Percentiles rank a stretch among this genome's conserved stretches.
Evolutionary conservation across 768 basidiomycete genomes (phyloP).

Genomic region (Phaeotremella fagi): DNA sequence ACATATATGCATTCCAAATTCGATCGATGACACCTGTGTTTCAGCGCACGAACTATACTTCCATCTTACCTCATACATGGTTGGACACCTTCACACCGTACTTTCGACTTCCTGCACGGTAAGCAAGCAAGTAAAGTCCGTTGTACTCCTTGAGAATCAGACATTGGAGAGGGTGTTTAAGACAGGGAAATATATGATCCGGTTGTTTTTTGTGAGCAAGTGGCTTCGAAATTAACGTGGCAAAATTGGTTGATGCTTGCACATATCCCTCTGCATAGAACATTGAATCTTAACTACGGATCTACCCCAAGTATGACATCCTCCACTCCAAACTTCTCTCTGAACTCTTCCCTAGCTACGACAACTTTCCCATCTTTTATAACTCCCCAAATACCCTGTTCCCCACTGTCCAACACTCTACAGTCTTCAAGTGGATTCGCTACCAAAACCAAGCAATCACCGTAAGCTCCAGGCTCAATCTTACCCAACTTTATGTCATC

Average conservation of each 20-base stretch:
- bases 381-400: conserved; percentile 6
- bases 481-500: conserved; percentile 6
- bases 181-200: too few species aligned
- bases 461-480: conserved; percentile 1
- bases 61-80: background rate
- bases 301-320: background rate
- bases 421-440: conserved; percentile 9
- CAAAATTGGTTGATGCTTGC: too few species aligned
- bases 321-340: conserved; percentile 1
- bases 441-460: conserved; percentile 3
- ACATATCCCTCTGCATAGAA: too few species aligned
- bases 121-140: background rate
- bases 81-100: background rate
- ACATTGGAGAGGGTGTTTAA: too few species aligned
- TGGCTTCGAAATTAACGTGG: too few species aligned
- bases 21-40: background rate
- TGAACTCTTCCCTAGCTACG: conserved; percentile 1
- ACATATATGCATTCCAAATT: background rate
- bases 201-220: too few species aligned
- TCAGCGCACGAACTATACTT: background rate
- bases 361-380: conserved; percentile 9
- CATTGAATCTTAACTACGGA: too few species aligned
- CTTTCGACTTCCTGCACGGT: background rate
- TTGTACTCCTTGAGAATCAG: too few species aligned
- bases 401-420: conserved; percentile 7